Evolutionary conservation across 768 basidiomycete genomes (phyloP).

Genomic region (Bullera alba): DNA sequence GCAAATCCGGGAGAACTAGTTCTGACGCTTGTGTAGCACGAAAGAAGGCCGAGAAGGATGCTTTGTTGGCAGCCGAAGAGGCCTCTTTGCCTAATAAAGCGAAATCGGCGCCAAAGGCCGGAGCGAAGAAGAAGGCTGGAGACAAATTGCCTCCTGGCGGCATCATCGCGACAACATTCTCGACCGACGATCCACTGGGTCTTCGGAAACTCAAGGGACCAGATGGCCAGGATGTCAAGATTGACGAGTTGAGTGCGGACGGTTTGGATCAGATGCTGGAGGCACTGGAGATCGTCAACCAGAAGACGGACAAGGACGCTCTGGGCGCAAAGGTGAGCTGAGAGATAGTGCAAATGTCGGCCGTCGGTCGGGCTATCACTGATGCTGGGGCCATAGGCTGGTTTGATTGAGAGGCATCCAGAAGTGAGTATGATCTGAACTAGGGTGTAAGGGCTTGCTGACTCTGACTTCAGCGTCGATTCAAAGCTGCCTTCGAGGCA

Average conservation of each 20-base stretch:
- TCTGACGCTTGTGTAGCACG: slow-evolving; percentile 49
- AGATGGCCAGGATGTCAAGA: slow-evolving; percentile 45
- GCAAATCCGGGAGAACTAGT: background rate
- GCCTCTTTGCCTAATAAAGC: slow-evolving; percentile 53
- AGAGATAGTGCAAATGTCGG: background rate
- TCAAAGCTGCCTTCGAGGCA: slow-evolving; percentile 88
- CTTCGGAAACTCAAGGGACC: slow-evolving; percentile 23
- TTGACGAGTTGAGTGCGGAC: slow-evolving; percentile 70
- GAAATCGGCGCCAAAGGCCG: slow-evolving; percentile 56
- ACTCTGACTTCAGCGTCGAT: too few species aligned
- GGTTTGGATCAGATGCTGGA: slow-evolving; percentile 88
- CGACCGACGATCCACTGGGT: slow-evolving; percentile 33
- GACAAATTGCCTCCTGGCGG: slow-evolving; percentile 70
- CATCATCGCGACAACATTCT: slow-evolving; percentile 33
- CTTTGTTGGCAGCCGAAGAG: slow-evolving; percentile 84
- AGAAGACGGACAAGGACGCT: slow-evolving; percentile 88
- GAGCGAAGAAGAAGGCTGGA: slow-evolving; percentile 53
- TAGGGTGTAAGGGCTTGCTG: background rate
- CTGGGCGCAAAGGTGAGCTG: slow-evolving; percentile 59
- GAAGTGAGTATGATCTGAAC: slow-evolving; percentile 56
- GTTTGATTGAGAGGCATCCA: slow-evolving; percentile 79
- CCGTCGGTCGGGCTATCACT: background rate
- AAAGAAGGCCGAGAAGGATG: slow-evolving; percentile 78
- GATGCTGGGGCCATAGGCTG: slow-evolving; percentile 50
- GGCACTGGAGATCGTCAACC: slow-evolving; percentile 76